Base-by-base conservation (phyloP, 352 stramenopile genomes). In the Phytopythium oedochilum region DNA sequence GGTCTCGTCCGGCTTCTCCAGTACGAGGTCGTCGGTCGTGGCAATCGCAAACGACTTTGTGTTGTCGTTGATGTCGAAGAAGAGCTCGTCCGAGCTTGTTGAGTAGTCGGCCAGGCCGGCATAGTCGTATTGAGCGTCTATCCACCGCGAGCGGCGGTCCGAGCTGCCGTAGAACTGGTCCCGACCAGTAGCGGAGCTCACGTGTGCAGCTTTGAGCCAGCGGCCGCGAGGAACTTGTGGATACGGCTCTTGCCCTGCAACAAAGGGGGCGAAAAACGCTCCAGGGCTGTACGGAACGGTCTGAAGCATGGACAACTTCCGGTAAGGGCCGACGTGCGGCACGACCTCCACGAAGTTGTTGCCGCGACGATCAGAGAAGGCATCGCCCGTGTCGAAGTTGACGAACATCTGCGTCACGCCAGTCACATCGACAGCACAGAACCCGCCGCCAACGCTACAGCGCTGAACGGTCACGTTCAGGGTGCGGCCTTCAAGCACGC, bases 81-180 rank as follows among this genome's bases (percentile, higher is more conserved):
- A 92, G 20, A 90, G 54, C 51, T 79, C 69, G 5, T 76, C 77
- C 0, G 75, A 69, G 29, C 83, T 79, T 0, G 80, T 78, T 20
- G 70, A 73, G 64, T 97, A 98, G 59, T 98, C 94, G 0, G 84
- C 95, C 0, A 88, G 66, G 0, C 87, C 94, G 22, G 86, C 64
- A 63, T 97, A 97, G 63, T 98, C 94, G 46, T 94, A 97, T 44
- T 78, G 53, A 10, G 79, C 59, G 46, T 93, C 81, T 36, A 93
- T 63, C 81, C 83, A 93, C 7, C 89, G 62, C 20, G 80, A 92
- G 6, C 84, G 70, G 11, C 78, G 73, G 44, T 97, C 83, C 0
- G 63, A 62, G 63, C 86, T 96, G 18, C 91, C 94, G 53, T 98
- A 98, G 52, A 88, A 96, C 58, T 98, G 90, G 17, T 89, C 88